Percentiles rank a stretch among this genome's conserved stretches.
phyloP scores from a whole-genome alignment of 2,329 filamentous ascomycete species.

The Neopestalotiopsis sp. region DNA sequence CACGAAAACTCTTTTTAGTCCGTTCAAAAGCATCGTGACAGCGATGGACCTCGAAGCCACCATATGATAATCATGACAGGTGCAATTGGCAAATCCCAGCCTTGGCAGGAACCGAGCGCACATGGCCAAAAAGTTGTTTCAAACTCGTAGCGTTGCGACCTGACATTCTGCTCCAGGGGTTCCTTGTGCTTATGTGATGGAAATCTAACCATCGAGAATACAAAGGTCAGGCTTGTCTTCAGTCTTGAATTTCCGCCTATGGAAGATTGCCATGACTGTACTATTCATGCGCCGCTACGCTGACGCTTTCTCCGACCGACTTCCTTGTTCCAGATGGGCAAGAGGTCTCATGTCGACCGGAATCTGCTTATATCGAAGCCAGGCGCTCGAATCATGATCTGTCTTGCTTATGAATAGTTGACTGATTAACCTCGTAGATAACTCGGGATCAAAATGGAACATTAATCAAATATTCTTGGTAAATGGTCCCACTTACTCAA shows the following conservation, averaged over 20 bases:
- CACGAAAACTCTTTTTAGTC: neutral
- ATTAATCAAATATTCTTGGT: too few relatives aligned
- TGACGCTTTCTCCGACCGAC: neutral
- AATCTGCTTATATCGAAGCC: too few relatives aligned
- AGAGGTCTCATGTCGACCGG: too few relatives aligned
- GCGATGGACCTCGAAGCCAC: neutral
- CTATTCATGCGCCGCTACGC: neutral
- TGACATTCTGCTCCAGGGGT: neutral
- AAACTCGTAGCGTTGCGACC: neutral
- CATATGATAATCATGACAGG: neutral
- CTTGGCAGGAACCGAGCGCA: slow-evolving; percentile 2
- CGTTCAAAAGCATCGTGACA: neutral
- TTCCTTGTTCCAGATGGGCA: too few relatives aligned
- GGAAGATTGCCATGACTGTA: neutral
- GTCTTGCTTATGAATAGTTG: too few relatives aligned
- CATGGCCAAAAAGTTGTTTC: neutral
- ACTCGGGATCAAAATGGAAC: too few relatives aligned
- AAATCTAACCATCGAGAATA: neutral
- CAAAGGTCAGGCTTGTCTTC: neutral
- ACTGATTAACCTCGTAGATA: too few relatives aligned
- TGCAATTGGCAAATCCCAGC: neutral
- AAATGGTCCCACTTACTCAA: too few relatives aligned
- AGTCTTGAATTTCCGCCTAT: neutral
- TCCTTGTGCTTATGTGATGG: neutral
- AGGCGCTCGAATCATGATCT: too few relatives aligned